Conservation (phyloP, 2,329 filamentous ascomycete species). For the Penicillium sumatraense region DNA sequence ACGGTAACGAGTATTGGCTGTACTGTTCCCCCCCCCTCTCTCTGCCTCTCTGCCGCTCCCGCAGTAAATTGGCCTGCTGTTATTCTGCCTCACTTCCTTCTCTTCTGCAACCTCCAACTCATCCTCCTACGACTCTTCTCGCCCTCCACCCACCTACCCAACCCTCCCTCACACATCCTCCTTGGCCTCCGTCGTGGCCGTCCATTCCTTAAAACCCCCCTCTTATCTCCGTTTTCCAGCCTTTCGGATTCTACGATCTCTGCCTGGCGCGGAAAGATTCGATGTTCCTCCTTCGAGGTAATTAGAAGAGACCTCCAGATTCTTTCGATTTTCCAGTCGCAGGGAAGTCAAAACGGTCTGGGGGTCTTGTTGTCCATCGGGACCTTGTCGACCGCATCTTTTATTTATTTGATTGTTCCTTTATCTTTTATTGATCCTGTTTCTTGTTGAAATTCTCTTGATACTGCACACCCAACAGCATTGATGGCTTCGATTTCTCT, state of each 20-base stretch:
- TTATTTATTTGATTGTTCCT: conserved; percentile 1
- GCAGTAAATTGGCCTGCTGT: too few species aligned
- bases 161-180: conserved; percentile 7
- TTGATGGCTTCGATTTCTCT: conserved; percentile 45
- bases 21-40: neutral
- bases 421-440: neutral
- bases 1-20: neutral
- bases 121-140: conserved; percentile 20
- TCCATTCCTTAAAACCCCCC: conserved; percentile 25
- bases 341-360: conserved; percentile 29
- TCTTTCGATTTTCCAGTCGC: conserved; percentile 24
- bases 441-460: conserved; percentile 5
- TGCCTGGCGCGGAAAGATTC: conserved; percentile 33
- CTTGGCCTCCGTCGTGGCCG: conserved; percentile 33
- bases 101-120: conserved; percentile 15
- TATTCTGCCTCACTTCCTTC: neutral
- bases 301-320: conserved; percentile 30
- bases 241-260: conserved; percentile 16
- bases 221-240: conserved; percentile 4
- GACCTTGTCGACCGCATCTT: conserved; percentile 20
- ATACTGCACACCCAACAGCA: conserved; percentile 17
- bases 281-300: conserved; percentile 25
- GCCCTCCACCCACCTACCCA: conserved; percentile 8
- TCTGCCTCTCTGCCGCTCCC: conserved; percentile 5
- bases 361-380: conserved; percentile 29